phyloP scores from a whole-genome alignment of 73 alveolate genomes.

The Paramecium bursaria region DNA sequence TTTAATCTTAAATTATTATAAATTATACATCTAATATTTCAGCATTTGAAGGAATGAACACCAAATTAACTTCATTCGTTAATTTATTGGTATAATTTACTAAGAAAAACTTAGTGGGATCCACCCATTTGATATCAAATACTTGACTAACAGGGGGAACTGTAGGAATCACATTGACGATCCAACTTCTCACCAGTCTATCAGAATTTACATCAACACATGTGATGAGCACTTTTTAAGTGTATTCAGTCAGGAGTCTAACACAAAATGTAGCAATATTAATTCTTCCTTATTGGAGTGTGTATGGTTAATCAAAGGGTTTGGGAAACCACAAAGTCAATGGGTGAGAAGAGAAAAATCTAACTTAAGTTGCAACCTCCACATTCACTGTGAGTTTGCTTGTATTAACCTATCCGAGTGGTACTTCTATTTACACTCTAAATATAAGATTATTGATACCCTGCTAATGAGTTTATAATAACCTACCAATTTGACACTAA shows the following conservation, averaged over 20 bases:
- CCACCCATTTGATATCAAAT: constrained; percentile 1
- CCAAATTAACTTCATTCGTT: neutral
- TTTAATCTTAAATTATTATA: neutral
- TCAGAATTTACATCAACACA: constrained; percentile 45
- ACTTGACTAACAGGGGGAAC: constrained; percentile 53
- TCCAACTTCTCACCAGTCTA: constrained; percentile 29
- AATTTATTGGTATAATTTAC: constrained; percentile 15
- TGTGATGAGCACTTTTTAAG: constrained; percentile 6
- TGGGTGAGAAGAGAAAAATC: constrained; percentile 50
- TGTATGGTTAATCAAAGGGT: constrained; percentile 13
- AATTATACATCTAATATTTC: constrained; percentile 19
- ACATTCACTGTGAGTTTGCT: constrained; percentile 22
- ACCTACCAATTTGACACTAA: constrained; percentile 53
- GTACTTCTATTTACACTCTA: constrained; percentile 23
- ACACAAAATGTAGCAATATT: constrained; percentile 24
- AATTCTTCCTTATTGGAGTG: constrained; percentile 8
- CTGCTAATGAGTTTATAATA: constrained; percentile 1
- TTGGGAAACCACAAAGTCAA: constrained; percentile 46
- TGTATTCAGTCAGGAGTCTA: constrained; percentile 37
- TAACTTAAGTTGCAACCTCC: constrained; percentile 17
- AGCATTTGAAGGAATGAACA: constrained; percentile 17
- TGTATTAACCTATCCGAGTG: constrained; percentile 6
- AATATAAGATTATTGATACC: too few relatives aligned
- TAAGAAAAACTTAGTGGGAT: neutral
- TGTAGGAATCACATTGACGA: constrained; percentile 4